Evolutionary conservation across 2,329 filamentous ascomycete genomes (phyloP), one percentile per base, ranked within the genome.

Genomic region (Acrodontium crateriforme): DNA sequence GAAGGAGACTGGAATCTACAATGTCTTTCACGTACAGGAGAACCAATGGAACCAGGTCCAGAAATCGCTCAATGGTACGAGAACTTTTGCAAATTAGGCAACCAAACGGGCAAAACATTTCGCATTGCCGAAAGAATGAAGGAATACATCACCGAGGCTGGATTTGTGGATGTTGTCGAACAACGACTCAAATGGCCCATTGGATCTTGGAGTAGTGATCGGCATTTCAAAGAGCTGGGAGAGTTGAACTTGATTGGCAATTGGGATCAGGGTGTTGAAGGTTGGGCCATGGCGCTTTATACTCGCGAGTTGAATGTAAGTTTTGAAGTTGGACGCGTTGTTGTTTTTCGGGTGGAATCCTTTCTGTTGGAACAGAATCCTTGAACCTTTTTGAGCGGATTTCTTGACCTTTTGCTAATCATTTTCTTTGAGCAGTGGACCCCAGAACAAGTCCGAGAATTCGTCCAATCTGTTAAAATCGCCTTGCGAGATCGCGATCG

Each of bases 121-220:
- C 37, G 47, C 22, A 44, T 47, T 28, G 39, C 45, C 4, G 42
- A 45, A 25, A 36, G 39, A 15, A 48, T 49, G 45, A 34, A 36
- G 2, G 37, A 35, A 2, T 16, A 41, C 14, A 42, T 50, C 14
- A 28, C 16, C 3, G 37, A 44, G 48, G 55, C 54, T 41, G 62
- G 63, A 2, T 66, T 65, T 37, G 53, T 53, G 4, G 54, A 63
- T 34, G 53, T 66, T 2, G 49, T 54, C 7, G 56, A 61, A 40
- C 42, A 42, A 31, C 41, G 41, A 18, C 59, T 50, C 38, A 55
- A 56, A 28, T 54, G 55, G 48, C 58, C 60, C 0, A 43, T 62
- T 10, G 55, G 56, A 3, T 47, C 51, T 7, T 63, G 59, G 59
- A 47, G 47, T 18, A 46, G 38, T 5, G 54, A 57, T 30, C 36